Evolutionary conservation across 768 basidiomycete species (phyloP).

Genomic region (Cystobasidium tubakii): DNA sequence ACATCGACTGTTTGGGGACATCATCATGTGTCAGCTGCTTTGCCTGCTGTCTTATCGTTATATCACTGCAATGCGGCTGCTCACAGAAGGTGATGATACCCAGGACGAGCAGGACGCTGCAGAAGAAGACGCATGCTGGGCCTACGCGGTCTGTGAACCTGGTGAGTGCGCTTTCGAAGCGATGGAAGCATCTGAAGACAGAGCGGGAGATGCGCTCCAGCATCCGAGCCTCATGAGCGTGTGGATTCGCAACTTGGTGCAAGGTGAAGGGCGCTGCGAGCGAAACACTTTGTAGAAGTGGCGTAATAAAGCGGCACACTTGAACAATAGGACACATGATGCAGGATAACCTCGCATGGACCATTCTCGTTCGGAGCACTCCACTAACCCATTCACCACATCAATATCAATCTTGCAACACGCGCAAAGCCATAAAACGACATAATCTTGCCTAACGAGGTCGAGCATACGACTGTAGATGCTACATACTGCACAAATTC

Average conservation of each 20-base stretch:
- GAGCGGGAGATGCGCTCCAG: conserved; percentile 18
- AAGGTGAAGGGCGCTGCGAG: neutral
- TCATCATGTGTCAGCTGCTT: neutral
- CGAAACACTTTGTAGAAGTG: no score
- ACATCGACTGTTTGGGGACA: conserved; percentile 24
- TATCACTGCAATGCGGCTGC: conserved; percentile 47
- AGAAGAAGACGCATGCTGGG: conserved; percentile 79
- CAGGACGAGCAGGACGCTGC: conserved; percentile 62
- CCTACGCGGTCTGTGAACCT: conserved; percentile 80
- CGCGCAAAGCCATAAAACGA: no score
- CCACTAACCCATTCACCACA: no score
- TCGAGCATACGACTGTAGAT: no score
- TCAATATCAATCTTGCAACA: no score
- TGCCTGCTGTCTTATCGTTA: neutral
- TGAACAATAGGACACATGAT: no score
- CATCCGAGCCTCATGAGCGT: neutral
- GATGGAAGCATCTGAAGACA: conserved; percentile 34
- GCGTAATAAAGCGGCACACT: no score
- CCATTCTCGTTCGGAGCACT: no score
- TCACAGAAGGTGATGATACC: conserved; percentile 76
- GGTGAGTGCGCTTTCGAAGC: conserved; percentile 28
- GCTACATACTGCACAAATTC: no score
- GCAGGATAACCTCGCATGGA: no score
- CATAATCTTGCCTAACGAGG: no score
- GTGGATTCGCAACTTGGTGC: neutral